phyloP scores from a whole-genome alignment of 2,329 filamentous ascomycete genomes.

The Myriangium duriaei region DNA sequence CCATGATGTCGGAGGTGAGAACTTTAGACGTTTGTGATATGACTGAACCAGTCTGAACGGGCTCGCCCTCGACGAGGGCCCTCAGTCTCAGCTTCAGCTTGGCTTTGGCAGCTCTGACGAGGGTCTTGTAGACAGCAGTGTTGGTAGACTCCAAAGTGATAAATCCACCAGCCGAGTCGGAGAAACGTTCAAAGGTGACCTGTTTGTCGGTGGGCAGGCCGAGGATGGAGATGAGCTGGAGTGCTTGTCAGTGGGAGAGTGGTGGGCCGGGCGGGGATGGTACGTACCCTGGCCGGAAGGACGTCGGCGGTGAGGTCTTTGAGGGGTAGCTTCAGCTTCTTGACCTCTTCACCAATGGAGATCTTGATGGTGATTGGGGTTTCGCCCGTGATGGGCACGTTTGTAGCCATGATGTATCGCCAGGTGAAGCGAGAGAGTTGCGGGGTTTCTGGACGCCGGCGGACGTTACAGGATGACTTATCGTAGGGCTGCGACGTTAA shows the following conservation, averaged over 20 bases:
- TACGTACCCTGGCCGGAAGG: conserved; percentile 76
- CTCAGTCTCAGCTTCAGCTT: conserved; percentile 92
- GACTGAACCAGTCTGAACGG: conserved; percentile 9
- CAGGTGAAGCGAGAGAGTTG: neutral
- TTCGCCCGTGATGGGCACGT: conserved; percentile 45
- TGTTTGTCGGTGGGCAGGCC: conserved; percentile 49
- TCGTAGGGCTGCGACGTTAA: too few species aligned
- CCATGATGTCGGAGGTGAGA: conserved; percentile 12
- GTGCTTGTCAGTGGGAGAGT: conserved; percentile 10
- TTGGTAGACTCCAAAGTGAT: conserved; percentile 69
- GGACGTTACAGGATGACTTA: too few species aligned
- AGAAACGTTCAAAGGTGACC: conserved; percentile 78
- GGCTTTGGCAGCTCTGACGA: conserved; percentile 91
- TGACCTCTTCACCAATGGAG: conserved; percentile 58
- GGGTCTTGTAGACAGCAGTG: conserved; percentile 81
- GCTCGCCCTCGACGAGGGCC: conserved; percentile 19
- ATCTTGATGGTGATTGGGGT: conserved; percentile 80
- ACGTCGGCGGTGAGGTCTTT: conserved; percentile 63
- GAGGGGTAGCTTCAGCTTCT: conserved; percentile 80
- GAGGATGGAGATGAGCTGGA: conserved; percentile 58
- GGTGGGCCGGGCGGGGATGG: conserved; percentile 5
- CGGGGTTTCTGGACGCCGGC: too few species aligned
- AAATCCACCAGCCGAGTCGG: conserved; percentile 76
- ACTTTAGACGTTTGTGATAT: conserved; percentile 9
- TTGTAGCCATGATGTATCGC: conserved; percentile 26